These are phyloP conservation scores for Hortiboletus campestris DNA, from an alignment of 768 basidiomycete species.

Conservation along the genomic window DNA sequence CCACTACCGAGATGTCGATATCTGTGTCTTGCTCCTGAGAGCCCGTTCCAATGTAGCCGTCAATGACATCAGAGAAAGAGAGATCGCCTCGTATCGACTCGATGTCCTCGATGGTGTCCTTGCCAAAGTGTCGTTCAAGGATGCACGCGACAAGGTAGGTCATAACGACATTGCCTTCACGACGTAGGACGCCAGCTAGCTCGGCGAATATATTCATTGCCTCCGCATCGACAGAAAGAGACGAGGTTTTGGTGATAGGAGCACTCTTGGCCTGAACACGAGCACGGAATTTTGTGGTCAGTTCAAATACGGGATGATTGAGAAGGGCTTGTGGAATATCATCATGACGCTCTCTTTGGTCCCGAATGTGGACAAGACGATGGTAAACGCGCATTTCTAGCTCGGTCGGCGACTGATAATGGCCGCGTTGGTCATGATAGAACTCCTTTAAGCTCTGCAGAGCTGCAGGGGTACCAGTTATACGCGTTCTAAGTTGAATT, in stretches of 20 bases:
- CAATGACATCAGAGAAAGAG: conserved; percentile 62
- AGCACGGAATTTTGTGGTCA: conserved; percentile 77
- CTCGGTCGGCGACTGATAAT: conserved; percentile 75
- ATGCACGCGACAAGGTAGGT: conserved; percentile 90
- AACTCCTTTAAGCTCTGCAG: conserved; percentile 91
- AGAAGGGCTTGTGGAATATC: conserved; percentile 68
- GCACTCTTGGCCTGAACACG: conserved; percentile 79
- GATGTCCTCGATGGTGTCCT: conserved; percentile 75
- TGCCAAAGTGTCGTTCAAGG: conserved; percentile 81
- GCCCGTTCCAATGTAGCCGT: conserved; percentile 45
- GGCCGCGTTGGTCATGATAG: conserved; percentile 76
- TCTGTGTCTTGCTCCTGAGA: conserved; percentile 28
- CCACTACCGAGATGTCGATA: conserved; percentile 21
- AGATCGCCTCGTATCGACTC: conserved; percentile 61
- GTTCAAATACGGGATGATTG: conserved; percentile 72
- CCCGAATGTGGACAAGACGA: conserved; percentile 86
- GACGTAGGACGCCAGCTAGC: conserved; percentile 59
- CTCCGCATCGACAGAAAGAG: conserved; percentile 58
- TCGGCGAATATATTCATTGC: conserved; percentile 66
- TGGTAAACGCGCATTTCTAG: conserved; percentile 97
- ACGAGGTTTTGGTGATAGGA: conserved; percentile 67
- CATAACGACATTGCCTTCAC: conserved; percentile 65
- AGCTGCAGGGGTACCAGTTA: conserved; percentile 46
- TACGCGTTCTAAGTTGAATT: neutral
- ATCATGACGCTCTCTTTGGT: conserved; percentile 74